Base-by-base conservation (phyloP, 805 yeast species). In the Saccharomycopsis fibuligera region DNA sequence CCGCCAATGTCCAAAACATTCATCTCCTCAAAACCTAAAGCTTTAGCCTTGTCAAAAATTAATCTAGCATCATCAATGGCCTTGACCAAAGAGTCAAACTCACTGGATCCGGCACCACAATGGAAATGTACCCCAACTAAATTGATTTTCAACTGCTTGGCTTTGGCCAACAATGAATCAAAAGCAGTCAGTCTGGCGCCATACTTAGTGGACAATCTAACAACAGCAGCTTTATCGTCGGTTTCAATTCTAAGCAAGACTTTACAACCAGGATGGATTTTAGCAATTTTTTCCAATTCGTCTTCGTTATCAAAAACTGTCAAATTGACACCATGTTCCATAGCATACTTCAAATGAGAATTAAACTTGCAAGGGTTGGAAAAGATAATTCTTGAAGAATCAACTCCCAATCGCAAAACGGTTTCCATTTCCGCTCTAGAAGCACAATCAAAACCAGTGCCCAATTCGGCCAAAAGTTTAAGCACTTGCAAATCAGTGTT, bases 291-390 rank as follows among this genome's bases (percentile, higher is more conserved):
- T 69, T 72, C 68, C 57, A 91, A 71, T 68, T 91, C 99, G 58
- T 86, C 93, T 39, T 75, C 70, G 58, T 88, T 90, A 67, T 91
- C 99, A 62, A 88, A 89, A 1, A 97, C 91, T 60, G 96, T 88
- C 65, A 85, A 71, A 52, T 72, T 66, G 49, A 91, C 83, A 12
- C 71, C 68, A 24, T 63, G 57, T 17, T 68, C 63, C n/a, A 69
- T 61, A 2, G 97, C 93, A 61, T 72, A 82, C 56, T 93, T 75
- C 51, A 91, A 69, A 56, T 81, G 87, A 17, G 96, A 84, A 44
- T 79, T 75, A n/a, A 90, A 80, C 67, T 91, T 91, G 67, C 96
- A 86, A 10, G 99, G 96, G 60, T 91, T 88, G 14, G 98, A 97
- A 65, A 87, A 91, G 48, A 93, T 76, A 59, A 91, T 84, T 55